Percentiles rank a stretch among this genome's conserved stretches.
phyloP scores from a whole-genome alignment of 192 early-diverging fungal genomes.

The Coemansia sp. region DNA sequence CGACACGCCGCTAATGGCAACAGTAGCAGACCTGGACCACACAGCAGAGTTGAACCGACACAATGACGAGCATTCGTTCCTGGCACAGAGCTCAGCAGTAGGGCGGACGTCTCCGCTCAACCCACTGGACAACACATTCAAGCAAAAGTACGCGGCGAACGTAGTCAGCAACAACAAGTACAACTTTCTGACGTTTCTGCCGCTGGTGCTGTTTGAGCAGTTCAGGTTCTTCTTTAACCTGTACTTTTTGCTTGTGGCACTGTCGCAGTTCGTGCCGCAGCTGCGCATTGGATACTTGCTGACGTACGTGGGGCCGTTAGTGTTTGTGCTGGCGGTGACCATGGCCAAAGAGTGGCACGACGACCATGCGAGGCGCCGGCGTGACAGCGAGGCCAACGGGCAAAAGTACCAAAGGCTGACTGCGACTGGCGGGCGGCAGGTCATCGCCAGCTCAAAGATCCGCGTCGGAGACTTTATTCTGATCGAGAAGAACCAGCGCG shows the following conservation, averaged over 20 bases:
- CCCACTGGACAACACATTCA: conserved; percentile 42
- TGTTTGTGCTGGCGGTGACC: conserved; percentile 90
- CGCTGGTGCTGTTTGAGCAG: conserved; percentile 83
- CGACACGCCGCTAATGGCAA: conserved; percentile 54
- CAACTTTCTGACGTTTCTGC: conserved; percentile 77
- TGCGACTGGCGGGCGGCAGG: conserved; percentile 54
- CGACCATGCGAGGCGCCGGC: conserved; percentile 77
- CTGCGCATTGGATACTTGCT: conserved; percentile 82
- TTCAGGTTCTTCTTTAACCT: conserved; percentile 97
- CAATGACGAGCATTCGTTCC: neutral
- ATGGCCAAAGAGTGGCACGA: conserved; percentile 92
- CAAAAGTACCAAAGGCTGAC: conserved; percentile 75
- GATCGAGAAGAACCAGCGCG: conserved; percentile 84
- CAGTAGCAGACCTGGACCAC: conserved; percentile 31
- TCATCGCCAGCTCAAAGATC: conserved; percentile 79
- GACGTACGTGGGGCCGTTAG: conserved; percentile 92
- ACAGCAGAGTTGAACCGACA: neutral
- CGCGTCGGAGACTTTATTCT: conserved; percentile 86
- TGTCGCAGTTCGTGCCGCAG: conserved; percentile 91
- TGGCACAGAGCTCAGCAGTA: neutral
- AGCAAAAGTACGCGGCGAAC: conserved; percentile 71
- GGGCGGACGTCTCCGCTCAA: conserved; percentile 49
- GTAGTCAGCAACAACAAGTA: conserved; percentile 89
- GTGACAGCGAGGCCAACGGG: conserved; percentile 91
- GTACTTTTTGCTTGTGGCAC: conserved; percentile 89